These are phyloP conservation scores for Bathelium albidoporum DNA, from an alignment of 495 filamentous ascomycete genomes.

Conservation along the genomic window DNA sequence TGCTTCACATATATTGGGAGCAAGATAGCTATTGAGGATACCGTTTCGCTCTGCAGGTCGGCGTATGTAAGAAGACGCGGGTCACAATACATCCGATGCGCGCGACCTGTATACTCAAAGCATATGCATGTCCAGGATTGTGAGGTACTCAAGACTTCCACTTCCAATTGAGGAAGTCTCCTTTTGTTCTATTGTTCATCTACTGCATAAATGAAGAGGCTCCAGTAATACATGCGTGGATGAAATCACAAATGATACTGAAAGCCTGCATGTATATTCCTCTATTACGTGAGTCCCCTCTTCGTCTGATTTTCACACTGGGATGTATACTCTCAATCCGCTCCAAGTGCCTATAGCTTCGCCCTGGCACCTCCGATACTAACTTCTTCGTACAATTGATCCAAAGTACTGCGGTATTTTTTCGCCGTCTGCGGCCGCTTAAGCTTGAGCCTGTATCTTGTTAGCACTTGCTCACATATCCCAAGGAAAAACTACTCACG, in stretches of 20 bases:
- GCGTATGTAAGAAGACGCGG: no score
- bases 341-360: slow-evolving; percentile 37
- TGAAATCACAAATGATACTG: no score
- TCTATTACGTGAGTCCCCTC: background rate
- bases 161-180: no score
- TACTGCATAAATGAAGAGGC: no score
- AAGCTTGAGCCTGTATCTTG: slow-evolving; percentile 64
- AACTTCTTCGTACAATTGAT: slow-evolving; percentile 68
- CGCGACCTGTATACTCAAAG: no score
- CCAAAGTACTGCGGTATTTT: slow-evolving; percentile 61
- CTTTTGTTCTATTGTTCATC: no score
- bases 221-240: no score
- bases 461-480: slow-evolving; percentile 26
- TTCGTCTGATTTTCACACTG: background rate
- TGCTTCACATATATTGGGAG: no score
- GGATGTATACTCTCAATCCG: background rate
- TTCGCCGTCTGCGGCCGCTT: slow-evolving; percentile 85
- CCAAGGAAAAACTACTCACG: slow-evolving; percentile 58
- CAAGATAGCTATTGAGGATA: no score
- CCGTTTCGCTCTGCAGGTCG: no score
- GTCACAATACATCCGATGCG: no score
- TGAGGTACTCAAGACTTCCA: background rate
- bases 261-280: background rate
- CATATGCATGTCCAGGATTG: no score
- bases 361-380: slow-evolving; percentile 34